phyloP scores from a whole-genome alignment of 2,329 filamentous ascomycete genomes.

The Aureobasidium sp. region DNA sequence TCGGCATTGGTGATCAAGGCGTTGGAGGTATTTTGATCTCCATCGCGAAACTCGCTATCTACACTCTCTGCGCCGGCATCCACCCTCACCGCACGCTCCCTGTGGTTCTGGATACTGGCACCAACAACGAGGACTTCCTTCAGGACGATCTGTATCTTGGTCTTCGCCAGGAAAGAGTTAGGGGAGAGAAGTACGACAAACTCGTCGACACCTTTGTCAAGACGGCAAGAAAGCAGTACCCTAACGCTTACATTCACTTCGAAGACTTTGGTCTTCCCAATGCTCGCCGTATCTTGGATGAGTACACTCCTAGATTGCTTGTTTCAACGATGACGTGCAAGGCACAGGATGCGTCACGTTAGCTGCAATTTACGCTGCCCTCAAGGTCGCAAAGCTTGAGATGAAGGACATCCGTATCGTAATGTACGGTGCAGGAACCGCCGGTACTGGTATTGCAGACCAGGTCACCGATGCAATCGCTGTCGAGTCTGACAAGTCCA shows the following conservation, averaged over 20 bases:
- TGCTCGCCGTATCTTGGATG: slow-evolving; percentile 67
- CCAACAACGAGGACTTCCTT: slow-evolving; percentile 68
- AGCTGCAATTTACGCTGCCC: slow-evolving; percentile 69
- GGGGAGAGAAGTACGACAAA: slow-evolving; percentile 66
- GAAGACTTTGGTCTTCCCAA: slow-evolving; percentile 77
- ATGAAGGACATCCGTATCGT: slow-evolving; percentile 64
- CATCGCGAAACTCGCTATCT: slow-evolving; percentile 73
- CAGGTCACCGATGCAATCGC: slow-evolving; percentile 75
- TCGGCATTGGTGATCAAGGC: slow-evolving; percentile 85
- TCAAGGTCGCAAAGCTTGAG: slow-evolving; percentile 60
- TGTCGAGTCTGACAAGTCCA: slow-evolving; percentile 56
- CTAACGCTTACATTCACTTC: slow-evolving; percentile 78
- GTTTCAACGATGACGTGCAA: slow-evolving; percentile 89
- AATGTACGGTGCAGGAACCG: slow-evolving; percentile 73
- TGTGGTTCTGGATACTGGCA: slow-evolving; percentile 80
- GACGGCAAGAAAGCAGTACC: slow-evolving; percentile 61
- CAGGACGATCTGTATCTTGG: slow-evolving; percentile 76
- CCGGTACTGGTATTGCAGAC: slow-evolving; percentile 79
- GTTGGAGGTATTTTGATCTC: slow-evolving; percentile 79
- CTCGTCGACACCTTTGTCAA: slow-evolving; percentile 71
- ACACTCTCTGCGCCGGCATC: slow-evolving; percentile 79
- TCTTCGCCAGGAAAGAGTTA: slow-evolving; percentile 56
- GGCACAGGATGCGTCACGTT: slow-evolving; percentile 83
- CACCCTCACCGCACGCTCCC: slow-evolving; percentile 72
- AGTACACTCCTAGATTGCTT: slow-evolving; percentile 65